Evolutionary conservation across 2,329 filamentous ascomycete species (phyloP), one percentile per base, ranked within the genome.

Genomic region (Zasmidium angulare): DNA sequence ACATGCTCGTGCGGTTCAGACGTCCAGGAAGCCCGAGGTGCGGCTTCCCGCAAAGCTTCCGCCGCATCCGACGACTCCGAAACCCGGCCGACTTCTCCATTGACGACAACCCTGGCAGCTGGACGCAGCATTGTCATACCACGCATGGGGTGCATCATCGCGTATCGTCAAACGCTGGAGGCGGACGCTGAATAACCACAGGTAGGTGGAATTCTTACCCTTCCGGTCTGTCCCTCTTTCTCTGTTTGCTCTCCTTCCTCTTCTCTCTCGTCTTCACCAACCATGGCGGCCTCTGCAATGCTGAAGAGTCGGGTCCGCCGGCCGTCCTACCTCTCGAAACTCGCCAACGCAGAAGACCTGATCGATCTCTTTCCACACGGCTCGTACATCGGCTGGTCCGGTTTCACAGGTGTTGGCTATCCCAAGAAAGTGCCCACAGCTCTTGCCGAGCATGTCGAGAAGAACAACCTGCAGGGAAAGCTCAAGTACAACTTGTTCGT

Each of bases 361-460:
- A 82, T 96, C 61, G 82, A 89, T 64, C 83, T 90, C 67, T 96
- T 96, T 70, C 91, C 91, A 65, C 85, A 95, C 80, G 88, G 87
- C 72, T 78, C 89, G n/a, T 95, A 95, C 76, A 85, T 96, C 69
- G 92, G 91, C 70, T 96, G 91, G 91, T 91, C 87, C 64, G 91
- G 91, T 36, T 96, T 96, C 77, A 96, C 91, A 12, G 91, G 91
- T 69, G 91, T 96, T 55, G 69, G 69, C 20, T 69, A 69, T 49
- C 69, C 66, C 66, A 93, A 89, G 77, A 95, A 90, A 77, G 86
- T 95, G 54, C 92, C 92, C 17, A 89, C 87, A 2, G 91, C 89
- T 65, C 81, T 96, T 61, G 91, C 91, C 66, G 90, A 96, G 74
- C 88, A 96, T 74, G 91, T 96, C 66, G 91, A 96, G 78, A 85